Conservation (phyloP, 345 rosid genomes). For the Eucalyptus dawsonii region DNA sequence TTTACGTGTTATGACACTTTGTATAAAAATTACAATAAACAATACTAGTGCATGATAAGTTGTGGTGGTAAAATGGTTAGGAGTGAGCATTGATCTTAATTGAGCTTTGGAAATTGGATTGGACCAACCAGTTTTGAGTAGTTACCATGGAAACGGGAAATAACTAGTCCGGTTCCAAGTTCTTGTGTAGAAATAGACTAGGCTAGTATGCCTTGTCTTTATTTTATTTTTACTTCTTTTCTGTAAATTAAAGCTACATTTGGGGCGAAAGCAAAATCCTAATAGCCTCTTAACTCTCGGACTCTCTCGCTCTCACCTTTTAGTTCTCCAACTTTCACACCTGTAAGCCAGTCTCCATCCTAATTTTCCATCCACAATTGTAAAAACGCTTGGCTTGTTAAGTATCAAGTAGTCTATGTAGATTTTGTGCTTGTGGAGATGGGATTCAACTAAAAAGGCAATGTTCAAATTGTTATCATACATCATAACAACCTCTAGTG, state of each 20-base stretch:
- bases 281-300: background rate
- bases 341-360: background rate
- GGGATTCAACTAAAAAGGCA: background rate
- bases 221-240: too few relatives aligned
- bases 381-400: too few relatives aligned
- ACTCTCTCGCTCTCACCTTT: background rate
- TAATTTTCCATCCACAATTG: background rate
- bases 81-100: background rate
- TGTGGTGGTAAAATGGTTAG: background rate
- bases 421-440: background rate
- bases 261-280: background rate
- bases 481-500: background rate
- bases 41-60: background rate
- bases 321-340: too few relatives aligned
- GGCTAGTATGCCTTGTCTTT: background rate
- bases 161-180: accelerated
- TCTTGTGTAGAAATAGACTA: background rate
- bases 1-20: background rate
- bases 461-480: too few relatives aligned
- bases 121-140: accelerated
- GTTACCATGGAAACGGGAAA: accelerated
- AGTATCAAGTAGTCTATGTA: background rate
- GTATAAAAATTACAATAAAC: background rate
- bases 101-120: background rate
- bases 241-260: background rate